Evolutionary conservation across 805 yeast genomes (phyloP).

Genomic region (Sungouiozyma ichnusensis): DNA sequence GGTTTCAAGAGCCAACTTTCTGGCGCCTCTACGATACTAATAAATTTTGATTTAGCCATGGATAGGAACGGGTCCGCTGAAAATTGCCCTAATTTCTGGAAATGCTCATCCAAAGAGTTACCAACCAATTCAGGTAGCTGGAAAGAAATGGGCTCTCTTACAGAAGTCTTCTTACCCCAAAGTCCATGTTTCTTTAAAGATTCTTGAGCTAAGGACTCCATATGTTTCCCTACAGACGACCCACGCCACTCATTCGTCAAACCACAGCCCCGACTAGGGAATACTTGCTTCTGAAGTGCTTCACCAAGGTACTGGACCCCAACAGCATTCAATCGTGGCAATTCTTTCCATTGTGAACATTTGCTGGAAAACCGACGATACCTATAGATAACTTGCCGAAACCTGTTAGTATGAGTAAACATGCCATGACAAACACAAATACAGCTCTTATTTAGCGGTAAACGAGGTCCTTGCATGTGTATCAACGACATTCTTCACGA

Average conservation of each 20-base stretch:
- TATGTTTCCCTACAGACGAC: constrained; percentile 17
- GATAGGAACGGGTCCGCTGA: constrained; percentile 51
- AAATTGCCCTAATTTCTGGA: constrained; percentile 52
- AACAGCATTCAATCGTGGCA: constrained; percentile 57
- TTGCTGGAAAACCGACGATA: background rate
- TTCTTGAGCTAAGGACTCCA: constrained; percentile 41
- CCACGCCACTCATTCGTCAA: constrained; percentile 21
- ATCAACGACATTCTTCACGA: too few species aligned
- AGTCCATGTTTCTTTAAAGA: constrained; percentile 54
- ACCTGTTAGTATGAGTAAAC: background rate
- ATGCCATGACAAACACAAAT: background rate
- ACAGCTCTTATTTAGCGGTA: too few species aligned
- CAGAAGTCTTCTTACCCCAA: constrained; percentile 63
- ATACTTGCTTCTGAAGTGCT: constrained; percentile 48
- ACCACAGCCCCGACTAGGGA: constrained; percentile 19
- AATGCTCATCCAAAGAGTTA: constrained; percentile 69
- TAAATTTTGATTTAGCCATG: constrained; percentile 38
- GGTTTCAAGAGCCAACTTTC: constrained; percentile 43
- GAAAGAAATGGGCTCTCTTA: constrained; percentile 47
- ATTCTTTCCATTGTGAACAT: constrained; percentile 19
- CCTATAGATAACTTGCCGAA: background rate
- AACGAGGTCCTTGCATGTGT: background rate
- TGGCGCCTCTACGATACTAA: constrained; percentile 34
- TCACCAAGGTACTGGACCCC: constrained; percentile 71
- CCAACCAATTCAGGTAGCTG: constrained; percentile 71